Evolutionary conservation across 2,329 filamentous ascomycete species (phyloP).

Genomic region (Cladophialophora exuberans): DNA sequence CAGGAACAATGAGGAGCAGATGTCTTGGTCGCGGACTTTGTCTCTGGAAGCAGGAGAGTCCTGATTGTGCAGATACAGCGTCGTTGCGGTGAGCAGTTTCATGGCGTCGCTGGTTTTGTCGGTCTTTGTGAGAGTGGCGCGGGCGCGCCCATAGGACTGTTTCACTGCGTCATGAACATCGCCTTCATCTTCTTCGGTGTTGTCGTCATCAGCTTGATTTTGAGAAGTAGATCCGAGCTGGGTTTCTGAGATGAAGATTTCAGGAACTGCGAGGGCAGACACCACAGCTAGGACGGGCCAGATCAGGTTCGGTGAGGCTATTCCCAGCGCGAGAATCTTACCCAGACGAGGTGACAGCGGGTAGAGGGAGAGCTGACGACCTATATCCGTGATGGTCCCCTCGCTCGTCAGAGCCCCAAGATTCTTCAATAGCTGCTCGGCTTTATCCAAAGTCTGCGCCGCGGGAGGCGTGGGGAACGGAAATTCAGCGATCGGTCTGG

Average conservation of each 20-base stretch:
- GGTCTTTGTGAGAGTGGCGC: conserved; percentile 76
- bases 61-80: conserved; percentile 71
- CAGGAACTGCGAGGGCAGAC: conserved; percentile 82
- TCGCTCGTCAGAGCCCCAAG: conserved; percentile 73
- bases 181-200: conserved; percentile 62
- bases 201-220: conserved; percentile 35
- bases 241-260: conserved; percentile 82
- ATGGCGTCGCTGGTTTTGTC: conserved; percentile 86
- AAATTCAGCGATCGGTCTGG: conserved; percentile 81
- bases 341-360: conserved; percentile 88
- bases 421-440: conserved; percentile 84
- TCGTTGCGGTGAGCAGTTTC: conserved; percentile 85
- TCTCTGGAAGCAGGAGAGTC: neutral
- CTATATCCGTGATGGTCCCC: conserved; percentile 77
- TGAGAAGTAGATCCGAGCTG: conserved; percentile 69
- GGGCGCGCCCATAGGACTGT: conserved; percentile 70
- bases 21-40: conserved; percentile 46
- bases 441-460: conserved; percentile 72
- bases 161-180: conserved; percentile 68
- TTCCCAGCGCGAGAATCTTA: conserved; percentile 86
- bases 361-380: conserved; percentile 82
- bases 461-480: conserved; percentile 93
- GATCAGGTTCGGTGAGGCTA: conserved; percentile 73
- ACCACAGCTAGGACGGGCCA: conserved; percentile 88
- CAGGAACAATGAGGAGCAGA: conserved; percentile 83